These are phyloP conservation scores for Microbotryum intermedium DNA, from an alignment of 1,284 basidiomycete genomes.

Conservation along the genomic window DNA sequence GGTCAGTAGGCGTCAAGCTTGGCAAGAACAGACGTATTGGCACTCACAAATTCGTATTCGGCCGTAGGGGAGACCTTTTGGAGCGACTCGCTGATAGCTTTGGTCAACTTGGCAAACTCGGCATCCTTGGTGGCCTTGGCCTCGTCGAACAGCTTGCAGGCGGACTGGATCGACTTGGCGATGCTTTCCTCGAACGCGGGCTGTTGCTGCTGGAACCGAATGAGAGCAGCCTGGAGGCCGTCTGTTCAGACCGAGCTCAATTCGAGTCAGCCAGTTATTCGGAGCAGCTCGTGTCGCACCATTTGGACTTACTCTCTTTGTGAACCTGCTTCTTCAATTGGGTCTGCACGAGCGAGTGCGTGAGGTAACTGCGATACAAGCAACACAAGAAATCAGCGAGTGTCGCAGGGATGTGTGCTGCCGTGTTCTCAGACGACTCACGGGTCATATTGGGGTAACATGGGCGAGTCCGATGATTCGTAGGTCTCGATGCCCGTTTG, in stretches of 20 bases:
- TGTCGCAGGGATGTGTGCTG: no score
- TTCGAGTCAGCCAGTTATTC: neutral
- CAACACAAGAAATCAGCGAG: no score
- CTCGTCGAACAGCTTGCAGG: conserved; percentile 25
- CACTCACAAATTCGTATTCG: conserved; percentile 25
- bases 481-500: conserved; percentile 28
- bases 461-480: conserved; percentile 22
- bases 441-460: conserved; percentile 33
- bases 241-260: neutral
- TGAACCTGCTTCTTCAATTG: conserved; percentile 32
- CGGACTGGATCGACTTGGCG: conserved; percentile 18
- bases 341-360: conserved; percentile 26
- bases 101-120: conserved; percentile 19
- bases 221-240: conserved; percentile 28
- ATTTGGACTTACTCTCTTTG: conserved; percentile 24
- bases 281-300: neutral
- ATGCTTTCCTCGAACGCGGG: conserved; percentile 29
- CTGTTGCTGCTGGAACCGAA: conserved; percentile 29
- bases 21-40: neutral
- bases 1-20: neutral
- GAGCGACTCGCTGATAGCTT: conserved; percentile 23
- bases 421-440: no score
- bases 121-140: conserved; percentile 10
- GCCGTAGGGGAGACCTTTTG: conserved; percentile 25
- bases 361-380: conserved; percentile 11